Percentiles rank a stretch among this genome's conserved stretches.
phyloP scores from a whole-genome alignment of 768 basidiomycete genomes.

The Rhodotorula toruloides region DNA sequence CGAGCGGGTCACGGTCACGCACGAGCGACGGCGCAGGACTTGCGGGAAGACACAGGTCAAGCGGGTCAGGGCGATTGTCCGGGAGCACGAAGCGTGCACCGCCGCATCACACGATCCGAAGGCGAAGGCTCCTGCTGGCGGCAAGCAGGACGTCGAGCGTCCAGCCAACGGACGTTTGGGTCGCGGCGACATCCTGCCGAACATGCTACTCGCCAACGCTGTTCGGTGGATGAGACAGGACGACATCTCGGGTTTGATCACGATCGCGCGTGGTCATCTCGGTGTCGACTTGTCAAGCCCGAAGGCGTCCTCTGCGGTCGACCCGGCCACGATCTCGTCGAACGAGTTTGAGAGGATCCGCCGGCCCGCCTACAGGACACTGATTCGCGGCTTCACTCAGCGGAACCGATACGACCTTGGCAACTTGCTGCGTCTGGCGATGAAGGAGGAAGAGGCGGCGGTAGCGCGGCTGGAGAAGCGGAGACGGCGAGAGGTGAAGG shows the following conservation, averaged over 20 bases:
- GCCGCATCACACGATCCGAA: too few relatives aligned
- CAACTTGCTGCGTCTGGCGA: not conserved
- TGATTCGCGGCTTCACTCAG: slow-evolving; percentile 8
- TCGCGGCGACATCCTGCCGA: not conserved
- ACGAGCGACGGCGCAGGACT: too few relatives aligned
- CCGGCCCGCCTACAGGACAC: not conserved
- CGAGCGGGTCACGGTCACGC: too few relatives aligned
- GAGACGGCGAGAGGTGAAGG: not conserved
- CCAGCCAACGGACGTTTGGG: too few relatives aligned
- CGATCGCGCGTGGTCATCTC: not conserved
- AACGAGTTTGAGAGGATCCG: not conserved
- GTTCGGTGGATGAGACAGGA: slow-evolving; percentile 4
- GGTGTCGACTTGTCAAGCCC: slow-evolving; percentile 14
- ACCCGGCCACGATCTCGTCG: not conserved
- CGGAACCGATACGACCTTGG: not conserved
- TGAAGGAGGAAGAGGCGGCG: not conserved
- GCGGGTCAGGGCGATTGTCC: not conserved
- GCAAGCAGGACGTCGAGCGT: not conserved
- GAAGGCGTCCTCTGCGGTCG: not conserved
- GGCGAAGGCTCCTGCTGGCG: not conserved
- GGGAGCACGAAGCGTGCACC: not conserved
- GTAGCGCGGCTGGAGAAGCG: not conserved
- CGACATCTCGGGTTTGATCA: not conserved
- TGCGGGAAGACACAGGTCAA: too few relatives aligned
- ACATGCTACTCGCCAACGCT: slow-evolving; percentile 6